These are phyloP conservation scores for Arabidopsis hybrid DNA, from an alignment of 441 rosid genomes.

Conservation along the genomic window DNA sequence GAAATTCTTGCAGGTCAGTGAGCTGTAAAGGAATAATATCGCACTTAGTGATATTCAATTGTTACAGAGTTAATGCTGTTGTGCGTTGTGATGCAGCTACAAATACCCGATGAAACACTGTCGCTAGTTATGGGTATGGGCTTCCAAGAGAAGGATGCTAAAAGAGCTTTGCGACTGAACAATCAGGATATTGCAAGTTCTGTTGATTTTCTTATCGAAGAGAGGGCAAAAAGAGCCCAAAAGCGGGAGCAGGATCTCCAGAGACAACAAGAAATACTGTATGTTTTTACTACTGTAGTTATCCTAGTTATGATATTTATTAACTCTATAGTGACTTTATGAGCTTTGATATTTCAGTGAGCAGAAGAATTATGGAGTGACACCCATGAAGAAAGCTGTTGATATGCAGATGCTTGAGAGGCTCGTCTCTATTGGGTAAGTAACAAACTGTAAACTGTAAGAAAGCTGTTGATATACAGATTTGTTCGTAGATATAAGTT, in stretches of 20 bases:
- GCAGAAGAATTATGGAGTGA: slow-evolving; percentile 81
- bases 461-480: background rate
- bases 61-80: slow-evolving; percentile 15
- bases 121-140: slow-evolving; percentile 85
- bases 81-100: slow-evolving; percentile 58
- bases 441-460: background rate
- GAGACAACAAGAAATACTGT: slow-evolving; percentile 66
- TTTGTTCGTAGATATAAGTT: background rate
- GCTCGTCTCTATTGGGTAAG: slow-evolving; percentile 80
- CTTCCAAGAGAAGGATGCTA: slow-evolving; percentile 73
- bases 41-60: background rate
- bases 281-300: slow-evolving; percentile 20
- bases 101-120: slow-evolving; percentile 79
- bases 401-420: slow-evolving; percentile 67
- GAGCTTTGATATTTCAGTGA: slow-evolving; percentile 58
- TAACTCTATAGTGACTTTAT: background rate
- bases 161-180: slow-evolving; percentile 81
- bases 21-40: background rate
- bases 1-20: slow-evolving; percentile 69
- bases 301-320: background rate
- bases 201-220: slow-evolving; percentile 77
- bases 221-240: slow-evolving; percentile 62
- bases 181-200: slow-evolving; percentile 77
- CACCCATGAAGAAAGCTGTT: slow-evolving; percentile 80
- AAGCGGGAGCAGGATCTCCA: slow-evolving; percentile 57